Evolutionary conservation across 2,329 filamentous ascomycete genomes (phyloP).

Genomic region (Pyricularia sp.): DNA sequence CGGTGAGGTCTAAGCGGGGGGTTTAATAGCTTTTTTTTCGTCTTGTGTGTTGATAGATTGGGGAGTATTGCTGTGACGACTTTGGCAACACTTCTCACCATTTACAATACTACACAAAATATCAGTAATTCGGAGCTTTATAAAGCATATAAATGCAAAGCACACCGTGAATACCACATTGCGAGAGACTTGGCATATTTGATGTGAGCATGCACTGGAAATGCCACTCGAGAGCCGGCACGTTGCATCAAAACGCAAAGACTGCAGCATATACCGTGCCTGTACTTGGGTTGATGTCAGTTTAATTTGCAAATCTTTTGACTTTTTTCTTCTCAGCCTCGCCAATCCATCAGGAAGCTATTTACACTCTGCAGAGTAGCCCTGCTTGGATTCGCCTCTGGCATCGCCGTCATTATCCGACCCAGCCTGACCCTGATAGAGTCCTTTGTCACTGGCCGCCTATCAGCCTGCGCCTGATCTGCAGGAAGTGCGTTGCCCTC

Average conservation of each 20-base stretch:
- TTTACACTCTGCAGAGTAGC: conserved; percentile 87
- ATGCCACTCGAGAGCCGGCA: not conserved
- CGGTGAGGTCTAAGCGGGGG: conserved; percentile 16
- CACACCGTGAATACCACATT: too few relatives aligned
- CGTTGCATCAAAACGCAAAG: not conserved
- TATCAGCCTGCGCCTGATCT: conserved; percentile 9
- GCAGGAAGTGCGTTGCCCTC: conserved; percentile 36
- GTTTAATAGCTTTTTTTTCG: not conserved
- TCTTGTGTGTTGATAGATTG: not conserved
- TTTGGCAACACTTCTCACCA: not conserved
- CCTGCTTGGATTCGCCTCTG: conserved; percentile 74
- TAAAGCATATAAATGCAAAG: not conserved
- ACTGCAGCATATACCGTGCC: too few relatives aligned
- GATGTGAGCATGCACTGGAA: not conserved
- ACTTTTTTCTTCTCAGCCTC: conserved; percentile 1
- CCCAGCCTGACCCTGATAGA: conserved; percentile 69
- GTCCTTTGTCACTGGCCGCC: conserved; percentile 54
- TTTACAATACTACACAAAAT: not conserved
- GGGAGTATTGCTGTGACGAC: not conserved
- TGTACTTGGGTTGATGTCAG: too few relatives aligned
- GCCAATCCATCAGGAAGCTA: conserved; percentile 67
- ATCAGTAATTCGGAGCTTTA: not conserved
- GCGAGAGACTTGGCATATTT: not conserved
- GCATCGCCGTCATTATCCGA: conserved; percentile 72
- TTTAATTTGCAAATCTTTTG: not conserved